Conservation (phyloP, 2,329 filamentous ascomycete genomes). For the Alternaria sp. region DNA sequence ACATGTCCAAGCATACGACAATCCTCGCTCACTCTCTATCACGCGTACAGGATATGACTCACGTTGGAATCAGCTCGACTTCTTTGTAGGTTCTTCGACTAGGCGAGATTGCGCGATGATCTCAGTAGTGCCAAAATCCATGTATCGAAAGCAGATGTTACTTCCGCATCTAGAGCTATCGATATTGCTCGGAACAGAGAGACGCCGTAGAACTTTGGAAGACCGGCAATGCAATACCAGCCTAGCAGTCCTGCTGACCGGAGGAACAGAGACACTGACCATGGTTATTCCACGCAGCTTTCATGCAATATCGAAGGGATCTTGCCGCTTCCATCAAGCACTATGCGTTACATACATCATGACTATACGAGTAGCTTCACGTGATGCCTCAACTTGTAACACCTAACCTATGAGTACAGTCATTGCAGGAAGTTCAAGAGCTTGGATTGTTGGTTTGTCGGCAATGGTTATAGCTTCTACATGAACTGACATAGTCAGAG, state of each 20-base stretch:
- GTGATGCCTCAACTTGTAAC: neutral
- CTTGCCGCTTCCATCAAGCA: neutral
- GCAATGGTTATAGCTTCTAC: neutral
- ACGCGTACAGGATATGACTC: neutral
- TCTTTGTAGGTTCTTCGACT: neutral
- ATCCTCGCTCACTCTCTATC: neutral
- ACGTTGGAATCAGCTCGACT: neutral
- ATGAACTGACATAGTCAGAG: slow-evolving; percentile 7
- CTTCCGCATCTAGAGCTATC: neutral
- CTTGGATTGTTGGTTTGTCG: slow-evolving; percentile 6
- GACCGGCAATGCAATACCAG: neutral
- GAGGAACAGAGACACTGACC: neutral
- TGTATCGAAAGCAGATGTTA: neutral
- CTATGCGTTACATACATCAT: neutral
- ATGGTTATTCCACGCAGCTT: neutral
- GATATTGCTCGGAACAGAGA: neutral
- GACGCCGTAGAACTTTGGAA: neutral
- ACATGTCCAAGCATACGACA: neutral
- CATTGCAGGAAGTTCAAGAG: neutral
- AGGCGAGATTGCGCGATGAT: neutral
- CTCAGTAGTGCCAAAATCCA: neutral
- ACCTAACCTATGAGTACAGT: neutral
- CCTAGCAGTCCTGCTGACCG: neutral
- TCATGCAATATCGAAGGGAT: neutral
- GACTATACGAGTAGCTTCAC: neutral